Evolutionary conservation across 495 filamentous ascomycete genomes (phyloP), one percentile per base, ranked within the genome.

Genomic region (Tuber borchii): DNA sequence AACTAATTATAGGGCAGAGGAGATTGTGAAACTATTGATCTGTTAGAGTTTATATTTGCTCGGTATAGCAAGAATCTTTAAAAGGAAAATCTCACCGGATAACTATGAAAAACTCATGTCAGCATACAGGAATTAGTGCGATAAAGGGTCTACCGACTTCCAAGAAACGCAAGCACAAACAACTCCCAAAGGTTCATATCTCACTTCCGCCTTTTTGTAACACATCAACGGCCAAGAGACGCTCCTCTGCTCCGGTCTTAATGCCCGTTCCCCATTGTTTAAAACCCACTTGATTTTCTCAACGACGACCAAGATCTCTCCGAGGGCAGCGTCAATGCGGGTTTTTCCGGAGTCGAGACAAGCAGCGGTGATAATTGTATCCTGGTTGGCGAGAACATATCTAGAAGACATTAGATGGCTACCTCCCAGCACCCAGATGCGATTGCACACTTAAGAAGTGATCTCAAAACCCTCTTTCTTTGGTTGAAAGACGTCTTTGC

Each of bases 321-420:
- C 95, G 51, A 99, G 90, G 48, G 90, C 90, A 14, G 94, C 95
- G 83, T 99, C 95, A 42, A 97, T 89, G 86, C 93, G 92, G 8
- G 96, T 97, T 85, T 99, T 99, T 71, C 95, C 95, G n/a, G 93
- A 95, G 85, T 99, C 95, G 22, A 97, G 87, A 82, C 94, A 97
- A 71, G 94, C 94, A 37, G 92, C 90, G 20, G 88, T 89, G 73
- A 92, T 93, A 77, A 99, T 95, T 45, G 89, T 86, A 72, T 97
- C 92, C 83, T 97, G 93, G 84, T 98, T 92, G 74, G 97, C 92
- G 74, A 99, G 88, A 34, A 98, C 87, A 80, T 90, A 89, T 84
- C 90, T 91, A 76, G 31, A 34, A 51, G 14, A 74, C 10, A 75
- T 69, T 39, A 75, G 17, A 9, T 26, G 37, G 22, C 17, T 20